A percentile compares a stretch with the other conserved stretches of the same genome.
phyloP scores from a whole-genome alignment of 2,329 filamentous ascomycete species.

The Colletotrichum phormii region DNA sequence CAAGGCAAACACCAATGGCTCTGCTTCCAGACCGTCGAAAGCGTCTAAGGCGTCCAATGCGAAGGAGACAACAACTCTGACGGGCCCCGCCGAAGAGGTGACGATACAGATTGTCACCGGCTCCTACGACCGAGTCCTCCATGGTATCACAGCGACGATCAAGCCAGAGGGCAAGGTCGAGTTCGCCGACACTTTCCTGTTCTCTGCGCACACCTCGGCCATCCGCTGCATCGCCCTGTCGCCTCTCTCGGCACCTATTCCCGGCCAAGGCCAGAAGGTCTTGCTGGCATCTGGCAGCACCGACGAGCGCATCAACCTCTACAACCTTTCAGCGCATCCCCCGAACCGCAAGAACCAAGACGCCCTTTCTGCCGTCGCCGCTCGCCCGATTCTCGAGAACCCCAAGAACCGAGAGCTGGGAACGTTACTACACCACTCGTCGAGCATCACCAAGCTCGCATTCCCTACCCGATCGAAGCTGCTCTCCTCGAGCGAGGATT shows the following conservation, averaged over 20 bases:
- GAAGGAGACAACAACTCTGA: background rate
- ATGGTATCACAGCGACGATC: slow-evolving; percentile 87
- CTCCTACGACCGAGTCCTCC: slow-evolving; percentile 92
- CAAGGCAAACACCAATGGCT: slow-evolving; percentile 40
- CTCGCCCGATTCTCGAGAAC: slow-evolving; percentile 84
- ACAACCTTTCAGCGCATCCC: slow-evolving; percentile 82
- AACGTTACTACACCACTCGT: slow-evolving; percentile 85
- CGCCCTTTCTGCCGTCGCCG: slow-evolving; percentile 74
- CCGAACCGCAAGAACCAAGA: slow-evolving; percentile 67
- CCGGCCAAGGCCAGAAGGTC: slow-evolving; percentile 80
- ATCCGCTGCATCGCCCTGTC: slow-evolving; percentile 92
- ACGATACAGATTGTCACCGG: slow-evolving; percentile 92
- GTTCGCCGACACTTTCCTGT: slow-evolving; percentile 94
- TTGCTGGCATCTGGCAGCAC: slow-evolving; percentile 92
- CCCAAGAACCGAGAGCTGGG: slow-evolving; percentile 89
- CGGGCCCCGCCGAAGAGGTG: slow-evolving; percentile 46
- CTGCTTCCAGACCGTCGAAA: slow-evolving; percentile 14
- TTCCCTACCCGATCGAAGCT: slow-evolving; percentile 92
- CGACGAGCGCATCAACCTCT: slow-evolving; percentile 95
- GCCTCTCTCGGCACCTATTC: slow-evolving; percentile 72
- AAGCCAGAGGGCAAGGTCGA: slow-evolving; percentile 58
- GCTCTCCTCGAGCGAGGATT: slow-evolving; percentile 89
- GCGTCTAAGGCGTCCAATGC: background rate
- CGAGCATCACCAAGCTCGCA: slow-evolving; percentile 80
- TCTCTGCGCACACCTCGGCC: slow-evolving; percentile 91